Evolutionary conservation across 2,329 filamentous ascomycete species (phyloP).

Genomic region (Cercospora brassicicola): DNA sequence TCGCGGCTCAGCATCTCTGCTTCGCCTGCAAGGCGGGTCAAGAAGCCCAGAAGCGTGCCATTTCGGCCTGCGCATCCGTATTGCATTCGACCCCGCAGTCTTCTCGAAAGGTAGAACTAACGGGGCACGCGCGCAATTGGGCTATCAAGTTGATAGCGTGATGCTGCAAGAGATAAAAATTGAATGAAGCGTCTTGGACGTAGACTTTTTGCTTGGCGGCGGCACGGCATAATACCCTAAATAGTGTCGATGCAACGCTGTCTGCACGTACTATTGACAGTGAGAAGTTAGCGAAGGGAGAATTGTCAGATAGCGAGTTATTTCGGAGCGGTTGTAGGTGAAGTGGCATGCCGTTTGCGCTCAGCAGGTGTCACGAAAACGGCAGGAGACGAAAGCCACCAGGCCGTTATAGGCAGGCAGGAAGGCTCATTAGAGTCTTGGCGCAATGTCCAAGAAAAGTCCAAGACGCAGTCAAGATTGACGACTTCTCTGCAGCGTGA

Average conservation of each 20-base stretch:
- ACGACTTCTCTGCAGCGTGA: background rate
- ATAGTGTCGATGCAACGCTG: background rate
- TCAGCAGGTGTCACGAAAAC: background rate
- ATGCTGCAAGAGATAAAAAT: background rate
- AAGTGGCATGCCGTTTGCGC: background rate
- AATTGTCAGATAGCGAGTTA: background rate
- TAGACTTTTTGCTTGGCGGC: background rate
- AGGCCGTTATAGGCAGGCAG: conserved; percentile 1
- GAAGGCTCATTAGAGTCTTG: background rate
- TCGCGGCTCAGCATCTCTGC: background rate
- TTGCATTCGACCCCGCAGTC: background rate
- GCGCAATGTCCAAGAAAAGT: conserved; percentile 3
- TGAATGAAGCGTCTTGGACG: background rate
- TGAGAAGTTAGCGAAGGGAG: background rate
- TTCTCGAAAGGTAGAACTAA: background rate
- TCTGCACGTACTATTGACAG: conserved; percentile 2
- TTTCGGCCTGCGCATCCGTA: background rate
- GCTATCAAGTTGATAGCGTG: background rate
- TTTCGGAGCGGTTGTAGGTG: background rate
- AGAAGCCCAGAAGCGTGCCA: background rate
- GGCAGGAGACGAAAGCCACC: conserved; percentile 5
- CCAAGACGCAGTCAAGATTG: conserved; percentile 4
- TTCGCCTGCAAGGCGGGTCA: background rate
- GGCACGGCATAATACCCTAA: background rate
- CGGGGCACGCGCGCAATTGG: background rate